These are phyloP conservation scores for Lecanoromycetidae sp. DNA, from an alignment of 2,329 filamentous ascomycete genomes.

Conservation along the genomic window DNA sequence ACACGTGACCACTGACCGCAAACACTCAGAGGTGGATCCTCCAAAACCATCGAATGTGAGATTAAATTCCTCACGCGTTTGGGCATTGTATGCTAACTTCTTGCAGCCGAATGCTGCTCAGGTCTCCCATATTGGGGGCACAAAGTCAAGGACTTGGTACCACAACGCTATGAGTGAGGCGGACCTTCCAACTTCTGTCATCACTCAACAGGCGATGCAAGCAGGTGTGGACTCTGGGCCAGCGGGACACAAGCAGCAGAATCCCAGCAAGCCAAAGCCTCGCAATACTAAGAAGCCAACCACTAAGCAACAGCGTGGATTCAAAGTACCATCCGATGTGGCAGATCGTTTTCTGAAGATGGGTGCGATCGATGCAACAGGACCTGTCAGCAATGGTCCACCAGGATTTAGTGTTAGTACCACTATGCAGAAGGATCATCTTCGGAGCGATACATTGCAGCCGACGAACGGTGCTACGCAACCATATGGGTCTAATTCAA, in stretches of 20 bases:
- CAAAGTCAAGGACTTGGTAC: constrained; percentile 12
- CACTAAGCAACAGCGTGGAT: background rate
- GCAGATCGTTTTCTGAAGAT: background rate
- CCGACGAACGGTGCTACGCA: no score
- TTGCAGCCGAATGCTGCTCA: background rate
- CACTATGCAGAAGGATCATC: no score
- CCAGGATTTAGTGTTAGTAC: no score
- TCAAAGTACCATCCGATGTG: background rate
- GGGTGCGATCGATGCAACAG: background rate
- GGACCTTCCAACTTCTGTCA: constrained; percentile 10
- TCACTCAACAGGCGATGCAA: constrained; percentile 1
- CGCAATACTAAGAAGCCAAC: background rate
- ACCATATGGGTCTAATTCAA: no score
- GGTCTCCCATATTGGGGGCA: no score
- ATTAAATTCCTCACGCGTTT: no score
- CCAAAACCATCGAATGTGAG: background rate
- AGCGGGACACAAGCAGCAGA: background rate
- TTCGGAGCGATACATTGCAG: no score
- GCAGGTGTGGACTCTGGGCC: constrained; percentile 2
- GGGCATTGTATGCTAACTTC: no score
- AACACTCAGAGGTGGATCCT: background rate
- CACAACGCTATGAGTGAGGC: constrained; percentile 1
- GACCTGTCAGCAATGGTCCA: background rate
- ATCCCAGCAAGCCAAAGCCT: background rate
- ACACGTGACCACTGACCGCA: background rate